Evolutionary conservation across 805 yeast genomes (phyloP).

Genomic region (Candida quercuum): DNA sequence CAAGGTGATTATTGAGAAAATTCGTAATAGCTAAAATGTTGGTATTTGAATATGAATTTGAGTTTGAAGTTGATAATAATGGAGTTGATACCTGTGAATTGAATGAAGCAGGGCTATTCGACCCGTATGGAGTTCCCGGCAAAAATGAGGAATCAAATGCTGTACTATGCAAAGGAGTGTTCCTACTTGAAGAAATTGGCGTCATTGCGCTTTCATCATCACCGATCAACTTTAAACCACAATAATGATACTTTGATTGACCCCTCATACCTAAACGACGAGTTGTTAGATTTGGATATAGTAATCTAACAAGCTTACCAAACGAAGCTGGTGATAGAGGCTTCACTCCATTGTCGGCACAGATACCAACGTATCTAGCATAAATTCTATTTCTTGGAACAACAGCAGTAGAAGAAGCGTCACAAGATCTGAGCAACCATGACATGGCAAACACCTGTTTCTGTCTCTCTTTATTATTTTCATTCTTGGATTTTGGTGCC

Average conservation of each 20-base stretch:
- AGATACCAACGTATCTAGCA: slow-evolving; percentile 56
- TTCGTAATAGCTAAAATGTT: slow-evolving; percentile 7
- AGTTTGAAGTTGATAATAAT: neutral
- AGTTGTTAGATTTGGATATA: slow-evolving; percentile 61
- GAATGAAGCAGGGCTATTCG: slow-evolving; percentile 21
- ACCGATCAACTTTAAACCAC: slow-evolving; percentile 55
- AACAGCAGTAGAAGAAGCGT: slow-evolving; percentile 41
- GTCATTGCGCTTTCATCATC: slow-evolving; percentile 24
- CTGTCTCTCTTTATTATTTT: slow-evolving; percentile 46
- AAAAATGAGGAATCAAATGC: slow-evolving; percentile 20
- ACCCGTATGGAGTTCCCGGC: slow-evolving; percentile 26
- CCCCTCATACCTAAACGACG: slow-evolving; percentile 77
- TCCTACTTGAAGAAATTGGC: slow-evolving; percentile 18
- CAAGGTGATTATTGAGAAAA: slow-evolving; percentile 14
- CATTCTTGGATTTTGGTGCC: slow-evolving; percentile 19
- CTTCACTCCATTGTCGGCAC: slow-evolving; percentile 47
- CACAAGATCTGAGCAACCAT: slow-evolving; percentile 68
- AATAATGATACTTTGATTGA: slow-evolving; percentile 74
- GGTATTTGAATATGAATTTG: slow-evolving; percentile 3
- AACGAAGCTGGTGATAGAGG: slow-evolving; percentile 73
- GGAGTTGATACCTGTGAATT: slow-evolving; percentile 24
- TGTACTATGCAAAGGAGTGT: slow-evolving; percentile 21
- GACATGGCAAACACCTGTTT: slow-evolving; percentile 79
- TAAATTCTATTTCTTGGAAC: slow-evolving; percentile 65
- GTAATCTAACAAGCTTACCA: slow-evolving; percentile 62